Evolutionary conservation across 768 basidiomycete genomes (phyloP).

Genomic region (Hypholoma fasciculare): DNA sequence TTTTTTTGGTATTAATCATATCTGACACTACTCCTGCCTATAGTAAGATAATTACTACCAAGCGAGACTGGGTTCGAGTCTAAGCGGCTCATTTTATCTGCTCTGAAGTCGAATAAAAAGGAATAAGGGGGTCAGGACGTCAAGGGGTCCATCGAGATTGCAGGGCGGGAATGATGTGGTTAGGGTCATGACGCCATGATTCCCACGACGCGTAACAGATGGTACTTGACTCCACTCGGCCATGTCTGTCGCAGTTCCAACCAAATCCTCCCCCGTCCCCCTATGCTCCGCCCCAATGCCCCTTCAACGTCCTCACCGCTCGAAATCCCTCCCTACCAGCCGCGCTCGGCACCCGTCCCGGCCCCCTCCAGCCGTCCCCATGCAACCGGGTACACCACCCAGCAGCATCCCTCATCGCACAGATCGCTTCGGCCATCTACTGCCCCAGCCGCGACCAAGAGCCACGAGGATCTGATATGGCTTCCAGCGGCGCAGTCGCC

Average conservation of each 20-base stretch:
- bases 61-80: too few species aligned
- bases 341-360: background rate
- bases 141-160: background rate
- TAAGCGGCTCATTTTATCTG: too few species aligned
- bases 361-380: conserved; percentile 9
- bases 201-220: conserved; percentile 23
- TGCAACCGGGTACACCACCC: conserved; percentile 13
- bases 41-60: too few species aligned
- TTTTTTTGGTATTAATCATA: too few species aligned
- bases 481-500: background rate
- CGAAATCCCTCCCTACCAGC: background rate
- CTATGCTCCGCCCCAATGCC: conserved; percentile 14
- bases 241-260: background rate
- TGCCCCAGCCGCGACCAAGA: conserved; percentile 27
- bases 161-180: background rate
- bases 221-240: background rate
- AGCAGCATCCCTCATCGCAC: conserved; percentile 20
- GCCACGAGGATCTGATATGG: background rate
- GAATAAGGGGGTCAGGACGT: background rate
- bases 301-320: background rate
- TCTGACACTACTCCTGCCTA: too few species aligned
- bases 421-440: conserved; percentile 34
- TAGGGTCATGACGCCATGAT: conserved; percentile 28
- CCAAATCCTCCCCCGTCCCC: background rate
- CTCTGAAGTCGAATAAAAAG: background rate